Conservation (phyloP, 108 stramenopile species). For the Mayamaea pseudoterrestris region DNA sequence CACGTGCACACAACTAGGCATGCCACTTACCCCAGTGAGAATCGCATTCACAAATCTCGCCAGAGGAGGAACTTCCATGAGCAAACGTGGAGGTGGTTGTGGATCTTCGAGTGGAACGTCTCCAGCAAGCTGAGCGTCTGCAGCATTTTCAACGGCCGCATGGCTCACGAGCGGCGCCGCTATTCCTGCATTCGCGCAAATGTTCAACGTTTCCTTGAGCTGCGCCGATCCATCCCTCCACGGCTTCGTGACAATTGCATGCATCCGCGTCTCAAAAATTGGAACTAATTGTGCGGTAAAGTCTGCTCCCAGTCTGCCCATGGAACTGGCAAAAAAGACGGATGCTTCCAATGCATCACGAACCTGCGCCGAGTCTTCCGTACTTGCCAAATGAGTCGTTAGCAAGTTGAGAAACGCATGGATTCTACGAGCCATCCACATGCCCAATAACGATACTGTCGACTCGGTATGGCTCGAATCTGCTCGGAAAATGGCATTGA, state of each 20-base stretch:
- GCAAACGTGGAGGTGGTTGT: slow-evolving; percentile 47
- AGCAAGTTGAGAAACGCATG: slow-evolving; percentile 55
- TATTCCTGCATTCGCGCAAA: slow-evolving; percentile 65
- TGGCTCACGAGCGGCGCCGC: slow-evolving; percentile 49
- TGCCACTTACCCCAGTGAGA: slow-evolving; percentile 50
- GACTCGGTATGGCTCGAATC: slow-evolving; percentile 17
- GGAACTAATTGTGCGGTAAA: slow-evolving; percentile 59
- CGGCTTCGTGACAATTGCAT: slow-evolving; percentile 29
- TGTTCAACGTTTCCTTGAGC: slow-evolving; percentile 55
- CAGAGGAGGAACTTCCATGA: slow-evolving; percentile 73
- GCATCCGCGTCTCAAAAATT: slow-evolving; percentile 54
- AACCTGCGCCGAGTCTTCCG: slow-evolving; percentile 57
- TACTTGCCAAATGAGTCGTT: slow-evolving; percentile 18
- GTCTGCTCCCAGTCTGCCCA: slow-evolving; percentile 79
- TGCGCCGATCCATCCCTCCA: slow-evolving; percentile 60
- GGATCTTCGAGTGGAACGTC: slow-evolving; percentile 5
- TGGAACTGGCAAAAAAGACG: slow-evolving; percentile 65
- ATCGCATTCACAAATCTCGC: slow-evolving; percentile 70
- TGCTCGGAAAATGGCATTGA: slow-evolving; percentile 72
- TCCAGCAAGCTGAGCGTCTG: slow-evolving; percentile 3
- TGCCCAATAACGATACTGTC: slow-evolving; percentile 52
- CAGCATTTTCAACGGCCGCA: slow-evolving; percentile 5
- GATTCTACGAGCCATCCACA: slow-evolving; percentile 70
- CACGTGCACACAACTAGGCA: too few species aligned
- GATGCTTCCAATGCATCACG: slow-evolving; percentile 76